Evolutionary conservation across 1,139 yeast species (phyloP), one percentile per base, ranked within the genome.

Genomic region (Suhomyces wounanorum): DNA sequence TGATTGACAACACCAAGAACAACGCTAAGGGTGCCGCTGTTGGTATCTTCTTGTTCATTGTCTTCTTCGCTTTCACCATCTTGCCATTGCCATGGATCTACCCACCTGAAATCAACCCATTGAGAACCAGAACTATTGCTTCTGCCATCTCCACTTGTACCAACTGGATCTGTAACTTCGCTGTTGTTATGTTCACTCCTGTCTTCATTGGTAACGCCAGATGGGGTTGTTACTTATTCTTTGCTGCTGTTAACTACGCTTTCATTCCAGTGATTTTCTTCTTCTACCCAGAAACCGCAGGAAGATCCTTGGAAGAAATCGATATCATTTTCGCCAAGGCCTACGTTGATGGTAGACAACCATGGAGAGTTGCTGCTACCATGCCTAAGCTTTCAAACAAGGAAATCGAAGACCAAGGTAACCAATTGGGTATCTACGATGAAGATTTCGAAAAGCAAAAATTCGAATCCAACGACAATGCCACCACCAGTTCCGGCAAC

Each of bases 21-120:
- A 72, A 68, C 52, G 73, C 78, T 44, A 73, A 72, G 61, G 80
- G 79, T 66, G 81, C 81, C 13, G 79, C 79, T 35, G 67, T 65
- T 21, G 69, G 69, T 55, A 60, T 65, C 50, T 65, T 62, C 65
- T 56, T 63, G 59, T 65, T 64, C 40, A 65, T 65, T 51, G 53
- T 60, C 36, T 65, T 65, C 62, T 65, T 65, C 47, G 69, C 67
- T 4, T 64, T 65, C 59, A 64, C 69, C 48, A 64, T 65, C 53
- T 62, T 65, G 59, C 69, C 69, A 14, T 61, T 81, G 67, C 82
- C 84, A 57, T 79, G 84, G 78, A 71, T 83, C 48, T 81, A 82
- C 67, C 85, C 85, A 48, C 83, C 86, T 43, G 88, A 83, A 67
- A 79, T 83, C 52, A 77, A 82, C 61, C 85, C 87, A n/a, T 74